A percentile compares a stretch with the other conserved stretches of the same genome.
These are phyloP conservation scores for Russula vinacea DNA, from an alignment of 768 basidiomycete species.

Conservation along the genomic window DNA sequence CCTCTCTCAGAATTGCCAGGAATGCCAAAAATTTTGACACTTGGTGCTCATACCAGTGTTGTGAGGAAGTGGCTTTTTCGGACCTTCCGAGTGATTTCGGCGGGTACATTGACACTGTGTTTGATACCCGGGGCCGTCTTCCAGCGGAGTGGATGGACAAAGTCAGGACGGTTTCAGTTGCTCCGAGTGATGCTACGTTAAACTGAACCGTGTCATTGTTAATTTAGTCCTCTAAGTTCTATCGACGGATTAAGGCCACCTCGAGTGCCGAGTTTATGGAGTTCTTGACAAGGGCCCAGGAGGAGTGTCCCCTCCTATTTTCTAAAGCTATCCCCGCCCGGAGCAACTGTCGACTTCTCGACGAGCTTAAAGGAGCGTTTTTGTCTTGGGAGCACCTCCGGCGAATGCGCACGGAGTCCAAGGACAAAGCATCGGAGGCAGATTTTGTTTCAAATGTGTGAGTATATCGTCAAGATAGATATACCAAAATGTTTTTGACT, in stretches of 20 bases:
- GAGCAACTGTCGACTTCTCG: constrained; percentile 34
- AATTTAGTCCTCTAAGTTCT: constrained; percentile 33
- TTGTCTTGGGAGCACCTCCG: constrained; percentile 46
- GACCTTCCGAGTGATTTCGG: constrained; percentile 45
- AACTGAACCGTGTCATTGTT: background rate
- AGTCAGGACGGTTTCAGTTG: constrained; percentile 33
- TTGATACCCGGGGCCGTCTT: constrained; percentile 39
- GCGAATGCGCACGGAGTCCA: constrained; percentile 42
- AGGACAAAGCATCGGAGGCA: constrained; percentile 52
- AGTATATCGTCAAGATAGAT: constrained; percentile 27
- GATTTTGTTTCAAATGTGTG: constrained; percentile 57
- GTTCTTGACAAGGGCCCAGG: constrained; percentile 39
- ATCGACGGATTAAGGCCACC: constrained; percentile 32
- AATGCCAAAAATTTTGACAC: constrained; percentile 49
- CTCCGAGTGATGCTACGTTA: background rate
- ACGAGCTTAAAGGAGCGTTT: constrained; percentile 44
- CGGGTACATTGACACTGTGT: constrained; percentile 41
- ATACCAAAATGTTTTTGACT: background rate
- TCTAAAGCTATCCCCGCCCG: constrained; percentile 31
- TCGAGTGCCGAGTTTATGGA: constrained; percentile 34
- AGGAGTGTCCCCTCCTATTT: constrained; percentile 43
- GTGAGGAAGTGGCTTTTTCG: constrained; percentile 47
- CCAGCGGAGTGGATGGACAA: constrained; percentile 45
- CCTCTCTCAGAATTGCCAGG: constrained; percentile 44
- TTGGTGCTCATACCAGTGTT: constrained; percentile 49